Evolutionary conservation across 371 early-diverging fungal genomes (phyloP).

Genomic region (Lichtheimia ramosa): DNA sequence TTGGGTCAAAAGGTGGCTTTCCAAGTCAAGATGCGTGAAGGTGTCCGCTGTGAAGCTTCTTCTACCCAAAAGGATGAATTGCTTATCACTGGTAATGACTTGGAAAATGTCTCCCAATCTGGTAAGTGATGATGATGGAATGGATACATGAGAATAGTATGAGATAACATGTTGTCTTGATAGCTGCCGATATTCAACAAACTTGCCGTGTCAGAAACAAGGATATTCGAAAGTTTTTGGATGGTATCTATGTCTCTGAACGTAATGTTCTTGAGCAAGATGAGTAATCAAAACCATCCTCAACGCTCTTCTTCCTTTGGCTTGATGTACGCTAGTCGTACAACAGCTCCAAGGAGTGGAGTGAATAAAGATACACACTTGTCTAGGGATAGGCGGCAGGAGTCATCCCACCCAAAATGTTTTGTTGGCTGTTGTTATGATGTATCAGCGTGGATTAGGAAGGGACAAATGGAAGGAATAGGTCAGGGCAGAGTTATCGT

Average conservation of each 20-base stretch:
- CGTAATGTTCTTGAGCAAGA: constrained; percentile 41
- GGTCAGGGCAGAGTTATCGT: too few species aligned
- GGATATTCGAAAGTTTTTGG: constrained; percentile 99
- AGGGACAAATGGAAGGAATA: not conserved
- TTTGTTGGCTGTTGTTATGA: constrained; percentile 1
- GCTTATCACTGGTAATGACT: constrained; percentile 92
- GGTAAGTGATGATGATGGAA: constrained; percentile 30
- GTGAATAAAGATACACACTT: constrained; percentile 13
- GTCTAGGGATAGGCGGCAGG: constrained; percentile 8
- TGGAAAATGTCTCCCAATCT: constrained; percentile 97
- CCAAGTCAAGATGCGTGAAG: constrained; percentile 87
- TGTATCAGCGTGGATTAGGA: not conserved
- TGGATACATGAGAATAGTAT: not conserved
- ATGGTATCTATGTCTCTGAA: constrained; percentile 98
- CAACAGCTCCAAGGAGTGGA: not conserved
- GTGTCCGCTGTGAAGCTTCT: constrained; percentile 85
- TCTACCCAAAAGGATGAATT: constrained; percentile 95
- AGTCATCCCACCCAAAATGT: constrained; percentile 11
- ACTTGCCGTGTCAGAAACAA: constrained; percentile 77
- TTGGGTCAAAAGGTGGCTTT: constrained; percentile 97
- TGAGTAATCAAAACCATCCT: not conserved
- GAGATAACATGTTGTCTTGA: constrained; percentile 1
- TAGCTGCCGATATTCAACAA: constrained; percentile 79
- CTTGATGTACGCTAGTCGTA: too few species aligned
- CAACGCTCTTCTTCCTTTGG: not conserved